Evolutionary conservation across 176 grass and related monocot genomes (phyloP).

Genomic region (Thinopyrum elongatum): DNA sequence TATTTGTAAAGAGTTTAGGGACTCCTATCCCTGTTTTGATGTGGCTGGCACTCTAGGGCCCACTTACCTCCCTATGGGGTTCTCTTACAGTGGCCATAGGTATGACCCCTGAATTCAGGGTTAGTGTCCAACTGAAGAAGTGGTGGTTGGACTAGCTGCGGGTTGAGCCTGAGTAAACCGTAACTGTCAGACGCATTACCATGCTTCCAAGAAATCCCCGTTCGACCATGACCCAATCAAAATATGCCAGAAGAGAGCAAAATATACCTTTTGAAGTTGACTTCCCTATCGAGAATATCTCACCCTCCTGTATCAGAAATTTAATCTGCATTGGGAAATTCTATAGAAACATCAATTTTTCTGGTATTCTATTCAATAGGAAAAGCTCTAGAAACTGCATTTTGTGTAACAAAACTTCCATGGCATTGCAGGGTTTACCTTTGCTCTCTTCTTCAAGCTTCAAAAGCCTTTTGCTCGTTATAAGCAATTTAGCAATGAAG

Average conservation of each 20-base stretch:
- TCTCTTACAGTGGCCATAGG: not conserved
- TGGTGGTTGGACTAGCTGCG: not conserved
- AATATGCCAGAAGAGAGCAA: not conserved
- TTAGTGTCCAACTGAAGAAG: not conserved
- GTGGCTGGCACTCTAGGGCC: not conserved
- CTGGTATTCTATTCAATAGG: not conserved
- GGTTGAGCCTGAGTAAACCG: not conserved
- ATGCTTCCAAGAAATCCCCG: not conserved
- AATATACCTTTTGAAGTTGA: not conserved
- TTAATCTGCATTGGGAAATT: not conserved
- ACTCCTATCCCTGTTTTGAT: not conserved
- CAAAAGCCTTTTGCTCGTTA: conserved; percentile 56
- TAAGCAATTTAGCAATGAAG: conserved; percentile 81
- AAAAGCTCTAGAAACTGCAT: conserved; percentile 6
- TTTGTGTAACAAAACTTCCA: not conserved
- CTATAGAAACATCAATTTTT: not conserved
- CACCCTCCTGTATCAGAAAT: not conserved
- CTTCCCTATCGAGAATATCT: not conserved
- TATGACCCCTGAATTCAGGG: not conserved
- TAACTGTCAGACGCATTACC: not conserved
- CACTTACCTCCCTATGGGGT: not conserved
- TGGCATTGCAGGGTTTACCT: conserved; percentile 72
- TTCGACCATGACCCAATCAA: not conserved
- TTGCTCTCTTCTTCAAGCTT: conserved; percentile 44
- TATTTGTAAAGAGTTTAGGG: not conserved